A percentile compares a stretch with the other conserved stretches of the same genome.
Evolutionary conservation across 805 yeast species (phyloP).

Genomic region (Suhomyces faveliae): DNA sequence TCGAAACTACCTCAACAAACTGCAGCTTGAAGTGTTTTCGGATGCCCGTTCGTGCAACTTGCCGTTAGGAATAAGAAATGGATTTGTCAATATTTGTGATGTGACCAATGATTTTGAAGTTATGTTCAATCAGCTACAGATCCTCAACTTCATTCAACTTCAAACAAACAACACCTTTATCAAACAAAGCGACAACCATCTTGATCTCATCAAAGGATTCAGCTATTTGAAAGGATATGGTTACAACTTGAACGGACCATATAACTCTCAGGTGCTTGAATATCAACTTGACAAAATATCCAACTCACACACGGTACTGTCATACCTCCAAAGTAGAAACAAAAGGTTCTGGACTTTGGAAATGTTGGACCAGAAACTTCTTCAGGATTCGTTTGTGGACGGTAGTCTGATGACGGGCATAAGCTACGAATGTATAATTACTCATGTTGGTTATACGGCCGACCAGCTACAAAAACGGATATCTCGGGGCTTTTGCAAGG

Average conservation of each 20-base stretch:
- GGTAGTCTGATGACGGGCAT: conserved; percentile 1
- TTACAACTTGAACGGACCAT: conserved; percentile 36
- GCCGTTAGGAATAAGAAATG: conserved; percentile 29
- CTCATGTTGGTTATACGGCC: conserved; percentile 25
- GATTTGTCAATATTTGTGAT: conserved; percentile 26
- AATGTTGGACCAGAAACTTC: conserved; percentile 16
- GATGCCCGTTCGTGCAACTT: conserved; percentile 13
- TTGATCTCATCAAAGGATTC: conserved; percentile 14
- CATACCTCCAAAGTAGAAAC: conserved; percentile 15
- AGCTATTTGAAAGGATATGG: conserved; percentile 32
- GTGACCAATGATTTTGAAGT: conserved; percentile 24
- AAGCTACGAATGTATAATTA: conserved; percentile 42
- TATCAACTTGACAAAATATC: conserved; percentile 15
- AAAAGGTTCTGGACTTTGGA: conserved; percentile 27
- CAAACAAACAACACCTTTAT: conserved; percentile 8
- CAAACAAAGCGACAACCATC: conserved; percentile 7
- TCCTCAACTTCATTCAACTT: conserved; percentile 29
- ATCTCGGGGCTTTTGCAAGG: conserved; percentile 48
- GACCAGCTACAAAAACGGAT: conserved; percentile 20
- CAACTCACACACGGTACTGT: conserved; percentile 13
- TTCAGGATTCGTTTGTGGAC: not conserved
- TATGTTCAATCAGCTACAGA: conserved; percentile 38
- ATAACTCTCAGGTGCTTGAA: conserved; percentile 14
- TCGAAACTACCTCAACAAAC: conserved; percentile 26
- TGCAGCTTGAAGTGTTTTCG: conserved; percentile 13